phyloP scores from a whole-genome alignment of 2,329 filamentous ascomycete species.

The Colletotrichum sidae region DNA sequence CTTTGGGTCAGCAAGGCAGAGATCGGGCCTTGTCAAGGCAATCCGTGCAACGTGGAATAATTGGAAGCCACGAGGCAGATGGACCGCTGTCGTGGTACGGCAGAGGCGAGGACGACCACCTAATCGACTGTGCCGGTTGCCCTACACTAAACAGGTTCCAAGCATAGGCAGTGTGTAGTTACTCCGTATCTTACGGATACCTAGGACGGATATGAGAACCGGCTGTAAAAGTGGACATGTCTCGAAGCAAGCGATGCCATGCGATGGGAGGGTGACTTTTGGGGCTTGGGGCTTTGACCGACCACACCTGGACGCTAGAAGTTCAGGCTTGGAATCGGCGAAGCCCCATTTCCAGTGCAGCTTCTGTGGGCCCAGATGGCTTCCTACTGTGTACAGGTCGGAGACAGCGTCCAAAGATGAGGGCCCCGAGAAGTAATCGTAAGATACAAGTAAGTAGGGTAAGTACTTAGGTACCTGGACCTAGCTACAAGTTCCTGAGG shows the following conservation, averaged over 20 bases:
- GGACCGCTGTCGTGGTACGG: slow-evolving; percentile 17
- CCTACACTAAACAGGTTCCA: slow-evolving; percentile 37
- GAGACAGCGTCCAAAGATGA: slow-evolving; percentile 13
- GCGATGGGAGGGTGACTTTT: too few species aligned
- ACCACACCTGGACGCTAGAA: slow-evolving; percentile 30
- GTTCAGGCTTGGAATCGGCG: slow-evolving; percentile 28
- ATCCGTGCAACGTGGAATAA: slow-evolving; percentile 26
- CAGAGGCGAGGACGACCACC: not conserved
- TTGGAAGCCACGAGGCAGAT: slow-evolving; percentile 13
- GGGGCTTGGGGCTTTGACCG: slow-evolving; percentile 19
- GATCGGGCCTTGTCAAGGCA: slow-evolving; percentile 29
- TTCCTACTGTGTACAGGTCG: slow-evolving; percentile 19
- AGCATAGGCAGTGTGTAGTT: slow-evolving; percentile 32
- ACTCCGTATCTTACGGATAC: not conserved
- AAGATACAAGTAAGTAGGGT: too few species aligned
- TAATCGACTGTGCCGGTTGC: slow-evolving; percentile 26
- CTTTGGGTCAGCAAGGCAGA: slow-evolving; percentile 7
- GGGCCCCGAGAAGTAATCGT: too few species aligned
- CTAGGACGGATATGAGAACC: slow-evolving; percentile 22
- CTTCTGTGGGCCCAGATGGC: too few species aligned
- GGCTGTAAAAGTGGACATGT: slow-evolving; percentile 32
- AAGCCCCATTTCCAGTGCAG: slow-evolving; percentile 25
- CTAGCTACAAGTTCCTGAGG: too few species aligned
- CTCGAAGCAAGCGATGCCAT: slow-evolving; percentile 11
- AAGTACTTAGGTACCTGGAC: too few species aligned